Percentiles rank a stretch among this genome's conserved stretches.
Conservation (phyloP, 2,329 filamentous ascomycete genomes). For the Monosporascus cannonballus region DNA sequence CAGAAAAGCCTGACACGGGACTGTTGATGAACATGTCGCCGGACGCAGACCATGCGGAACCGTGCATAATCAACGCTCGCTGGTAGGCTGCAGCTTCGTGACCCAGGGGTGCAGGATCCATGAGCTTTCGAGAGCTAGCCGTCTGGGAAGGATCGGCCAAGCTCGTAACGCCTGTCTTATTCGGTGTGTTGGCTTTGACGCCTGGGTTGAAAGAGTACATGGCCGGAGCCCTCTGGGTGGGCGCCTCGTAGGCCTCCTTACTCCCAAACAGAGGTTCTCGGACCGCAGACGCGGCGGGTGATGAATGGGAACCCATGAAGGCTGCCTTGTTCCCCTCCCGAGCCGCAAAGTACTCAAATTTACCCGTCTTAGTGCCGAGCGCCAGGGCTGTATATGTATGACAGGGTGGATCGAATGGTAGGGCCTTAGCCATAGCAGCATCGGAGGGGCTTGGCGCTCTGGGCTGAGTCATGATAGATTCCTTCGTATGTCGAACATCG, state of each 20-base stretch:
- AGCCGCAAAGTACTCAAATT: slow-evolving; percentile 33
- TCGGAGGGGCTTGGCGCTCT: slow-evolving; percentile 24
- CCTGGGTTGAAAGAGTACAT: not conserved
- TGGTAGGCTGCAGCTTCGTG: not conserved
- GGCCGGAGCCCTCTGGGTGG: not conserved
- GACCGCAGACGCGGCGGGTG: slow-evolving; percentile 8
- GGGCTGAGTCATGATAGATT: not conserved
- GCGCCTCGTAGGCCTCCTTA: slow-evolving; percentile 1
- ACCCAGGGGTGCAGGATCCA: slow-evolving; percentile 1
- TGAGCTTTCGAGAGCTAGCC: not conserved
- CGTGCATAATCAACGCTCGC: not conserved
- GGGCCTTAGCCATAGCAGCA: slow-evolving; percentile 25
- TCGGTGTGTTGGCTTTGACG: not conserved
- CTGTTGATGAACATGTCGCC: slow-evolving; percentile 29
- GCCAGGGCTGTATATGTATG: slow-evolving; percentile 21
- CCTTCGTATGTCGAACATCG: slow-evolving; percentile 4
- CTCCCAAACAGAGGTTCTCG: slow-evolving; percentile 8
- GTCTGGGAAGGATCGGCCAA: not conserved
- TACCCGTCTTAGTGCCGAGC: slow-evolving; percentile 31
- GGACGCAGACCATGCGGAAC: slow-evolving; percentile 18
- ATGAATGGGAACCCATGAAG: slow-evolving; percentile 3
- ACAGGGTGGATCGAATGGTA: slow-evolving; percentile 21
- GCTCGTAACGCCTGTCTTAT: not conserved
- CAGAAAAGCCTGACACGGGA: slow-evolving; percentile 9
- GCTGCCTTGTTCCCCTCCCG: slow-evolving; percentile 30